Base-by-base conservation (phyloP, 306 rosid species). In the Cicer bijugum region DNA sequence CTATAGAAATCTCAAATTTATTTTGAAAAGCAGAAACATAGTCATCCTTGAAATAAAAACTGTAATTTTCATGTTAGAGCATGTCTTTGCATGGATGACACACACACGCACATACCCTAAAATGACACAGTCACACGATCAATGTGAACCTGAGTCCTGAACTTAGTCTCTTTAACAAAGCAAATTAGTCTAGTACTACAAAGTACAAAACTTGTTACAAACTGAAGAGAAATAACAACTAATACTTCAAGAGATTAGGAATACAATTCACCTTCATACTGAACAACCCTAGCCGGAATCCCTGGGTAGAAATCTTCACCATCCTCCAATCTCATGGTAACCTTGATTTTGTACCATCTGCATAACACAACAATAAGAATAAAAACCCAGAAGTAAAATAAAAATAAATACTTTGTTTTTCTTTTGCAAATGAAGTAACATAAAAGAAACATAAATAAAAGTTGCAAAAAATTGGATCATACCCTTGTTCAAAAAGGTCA, bases 401-500 rank as follows among this genome's bases (percentile, higher is more conserved):
- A 28, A 28, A 28, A 28, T 0, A 70, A 45, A 55, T 6, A 6
- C 50, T 6, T n/a, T 16, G 4, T 47, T 67, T 8, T 67, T 8
- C 17, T 28, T 12, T 7, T 6, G 12, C 45, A n/a, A 4, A 53
- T 6, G 44, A 78, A 46, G 5, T n/a, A 59, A 46, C 28, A 8
- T 65, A 64, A 69, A 67, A 11, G 14, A 64, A 42, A 23, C 56
- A 35, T 16, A 65, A 42, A 42, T 6, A 65, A 28, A 10, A 4
- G 12, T 9, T n/a, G 14, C 20, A 9, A 39, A 55, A 55, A 75
- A 66, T 28, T 37, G 43, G n/a, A 69, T 47, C 74, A 14, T 66
- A 92, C 98, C 98, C 98, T 81, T 93, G 96, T 76, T 86, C 92
- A 66, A 89, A 93, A 40, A 93, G 98, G 79, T 93, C 98, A 61